Percentiles rank a stretch among this genome's conserved stretches.
Evolutionary conservation across 257 asterid species (phyloP).

Genomic region (Fraxinus cuspidata): DNA sequence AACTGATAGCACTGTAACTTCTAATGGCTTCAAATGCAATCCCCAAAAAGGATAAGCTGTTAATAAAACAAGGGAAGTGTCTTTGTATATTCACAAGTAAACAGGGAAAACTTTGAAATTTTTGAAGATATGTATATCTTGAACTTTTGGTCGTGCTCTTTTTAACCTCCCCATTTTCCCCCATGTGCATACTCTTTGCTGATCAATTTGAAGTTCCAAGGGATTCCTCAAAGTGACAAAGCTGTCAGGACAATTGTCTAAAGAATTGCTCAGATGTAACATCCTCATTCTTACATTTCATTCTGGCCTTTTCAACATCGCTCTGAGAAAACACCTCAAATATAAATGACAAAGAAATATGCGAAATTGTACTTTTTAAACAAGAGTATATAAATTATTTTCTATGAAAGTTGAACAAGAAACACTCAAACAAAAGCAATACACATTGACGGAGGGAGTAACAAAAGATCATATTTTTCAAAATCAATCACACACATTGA

Average conservation of each 20-base stretch:
- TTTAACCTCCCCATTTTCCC: neutral
- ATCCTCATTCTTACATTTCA: neutral
- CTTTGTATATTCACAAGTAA: neutral
- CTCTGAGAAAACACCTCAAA: neutral
- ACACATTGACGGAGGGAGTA: neutral
- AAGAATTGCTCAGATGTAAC: neutral
- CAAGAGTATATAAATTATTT: too few species aligned
- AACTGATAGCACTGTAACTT: neutral
- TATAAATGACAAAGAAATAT: neutral
- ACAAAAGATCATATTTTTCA: neutral
- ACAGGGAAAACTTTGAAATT: neutral
- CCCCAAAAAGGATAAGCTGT: neutral
- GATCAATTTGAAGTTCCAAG: neutral
- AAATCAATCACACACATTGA: neutral
- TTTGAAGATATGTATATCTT: too few species aligned
- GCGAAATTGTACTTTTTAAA: neutral
- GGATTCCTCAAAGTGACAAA: neutral
- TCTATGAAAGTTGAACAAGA: neutral
- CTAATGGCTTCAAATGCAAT: neutral
- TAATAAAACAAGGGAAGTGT: neutral
- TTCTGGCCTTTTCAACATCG: neutral
- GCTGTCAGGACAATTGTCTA: neutral
- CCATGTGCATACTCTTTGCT: neutral
- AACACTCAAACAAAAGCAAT: too few species aligned
- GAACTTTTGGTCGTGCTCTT: neutral